phyloP scores from a whole-genome alignment of 306 rosid species.

The Mimosa bimucronata region DNA sequence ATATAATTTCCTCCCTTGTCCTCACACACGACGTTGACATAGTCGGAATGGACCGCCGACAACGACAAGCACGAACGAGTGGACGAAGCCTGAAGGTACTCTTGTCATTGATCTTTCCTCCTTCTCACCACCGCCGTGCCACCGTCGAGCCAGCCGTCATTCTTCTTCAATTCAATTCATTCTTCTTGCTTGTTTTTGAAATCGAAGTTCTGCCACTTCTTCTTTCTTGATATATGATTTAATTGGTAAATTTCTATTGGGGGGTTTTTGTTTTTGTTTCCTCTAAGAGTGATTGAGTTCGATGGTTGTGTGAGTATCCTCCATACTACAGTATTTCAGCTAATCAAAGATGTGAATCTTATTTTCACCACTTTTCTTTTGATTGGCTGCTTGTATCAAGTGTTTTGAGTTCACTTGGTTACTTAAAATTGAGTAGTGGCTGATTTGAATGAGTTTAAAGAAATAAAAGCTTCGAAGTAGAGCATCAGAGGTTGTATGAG shows the following conservation, averaged over 20 bases:
- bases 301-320: not conserved
- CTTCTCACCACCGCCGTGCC: no score
- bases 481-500: not conserved
- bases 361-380: not conserved
- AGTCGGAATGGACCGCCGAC: no score
- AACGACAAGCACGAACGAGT: no score
- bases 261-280: not conserved
- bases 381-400: not conserved
- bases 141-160: no score
- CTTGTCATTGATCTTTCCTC: no score
- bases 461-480: not conserved
- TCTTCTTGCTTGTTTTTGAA: not conserved
- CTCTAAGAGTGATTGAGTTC: not conserved
- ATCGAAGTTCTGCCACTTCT: not conserved
- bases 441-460: slow-evolving; percentile 1
- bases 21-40: no score
- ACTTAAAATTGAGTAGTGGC: not conserved
- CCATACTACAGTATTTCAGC: not conserved
- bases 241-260: not conserved
- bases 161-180: no score
- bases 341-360: not conserved
- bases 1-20: no score
- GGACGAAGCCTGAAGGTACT: no score
- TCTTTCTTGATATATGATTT: not conserved
- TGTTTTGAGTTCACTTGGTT: not conserved